These are phyloP conservation scores for Neurospora africana DNA, from an alignment of 495 filamentous ascomycete genomes.

Conservation along the genomic window DNA sequence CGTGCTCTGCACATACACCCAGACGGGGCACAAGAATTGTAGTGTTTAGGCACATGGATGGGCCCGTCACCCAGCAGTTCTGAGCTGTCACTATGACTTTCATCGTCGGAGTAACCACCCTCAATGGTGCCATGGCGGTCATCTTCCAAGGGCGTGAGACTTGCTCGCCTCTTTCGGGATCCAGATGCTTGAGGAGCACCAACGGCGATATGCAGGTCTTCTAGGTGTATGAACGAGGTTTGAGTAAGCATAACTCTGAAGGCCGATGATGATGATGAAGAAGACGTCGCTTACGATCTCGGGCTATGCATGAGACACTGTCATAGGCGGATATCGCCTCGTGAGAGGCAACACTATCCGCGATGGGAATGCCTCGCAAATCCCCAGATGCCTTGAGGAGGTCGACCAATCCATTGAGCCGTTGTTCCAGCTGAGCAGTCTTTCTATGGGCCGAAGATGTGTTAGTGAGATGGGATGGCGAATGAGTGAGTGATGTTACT, in stretches of 20 bases:
- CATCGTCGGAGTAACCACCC: neutral
- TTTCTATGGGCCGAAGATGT: slow-evolving; percentile 7
- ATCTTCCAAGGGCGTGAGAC: neutral
- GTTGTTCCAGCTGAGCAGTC: slow-evolving; percentile 24
- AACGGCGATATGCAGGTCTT: neutral
- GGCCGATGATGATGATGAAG: neutral
- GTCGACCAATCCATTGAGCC: slow-evolving; percentile 22
- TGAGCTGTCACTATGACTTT: neutral
- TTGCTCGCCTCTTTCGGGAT: neutral
- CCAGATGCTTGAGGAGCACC: neutral
- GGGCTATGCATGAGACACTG: neutral
- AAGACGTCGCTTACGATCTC: neutral
- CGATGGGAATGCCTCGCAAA: neutral
- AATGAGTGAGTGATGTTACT: slow-evolving; percentile 2
- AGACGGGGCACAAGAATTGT: slow-evolving; percentile 16
- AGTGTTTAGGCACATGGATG: slow-evolving; percentile 8
- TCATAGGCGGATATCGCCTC: neutral
- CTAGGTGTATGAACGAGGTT: neutral
- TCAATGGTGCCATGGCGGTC: neutral
- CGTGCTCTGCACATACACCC: slow-evolving; percentile 16
- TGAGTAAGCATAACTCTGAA: neutral
- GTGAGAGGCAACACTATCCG: neutral
- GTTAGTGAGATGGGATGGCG: neutral
- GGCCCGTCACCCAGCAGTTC: neutral
- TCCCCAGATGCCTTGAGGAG: slow-evolving; percentile 19